These are phyloP conservation scores for Stenogyne calaminthoides DNA, from an alignment of 305 asterid species.

Conservation along the genomic window DNA sequence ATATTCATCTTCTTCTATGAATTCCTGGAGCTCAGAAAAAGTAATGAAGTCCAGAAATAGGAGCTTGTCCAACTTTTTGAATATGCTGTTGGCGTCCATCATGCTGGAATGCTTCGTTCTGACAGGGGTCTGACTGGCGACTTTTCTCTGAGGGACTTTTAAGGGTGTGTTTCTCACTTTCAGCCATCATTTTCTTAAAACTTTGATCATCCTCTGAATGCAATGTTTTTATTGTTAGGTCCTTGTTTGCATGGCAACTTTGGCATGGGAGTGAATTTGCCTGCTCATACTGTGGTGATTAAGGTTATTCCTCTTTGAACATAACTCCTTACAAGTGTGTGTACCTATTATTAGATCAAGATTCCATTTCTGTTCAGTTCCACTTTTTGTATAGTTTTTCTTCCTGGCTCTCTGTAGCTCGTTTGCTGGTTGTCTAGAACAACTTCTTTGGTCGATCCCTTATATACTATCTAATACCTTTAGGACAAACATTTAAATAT, in stretches of 20 bases:
- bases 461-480: constrained; percentile 17
- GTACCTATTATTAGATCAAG: constrained; percentile 1
- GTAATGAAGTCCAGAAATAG: constrained; percentile 93
- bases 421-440: constrained; percentile 8
- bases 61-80: constrained; percentile 88
- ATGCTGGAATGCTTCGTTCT: constrained; percentile 98
- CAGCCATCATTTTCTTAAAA: constrained; percentile 16
- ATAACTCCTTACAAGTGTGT: constrained; percentile 29
- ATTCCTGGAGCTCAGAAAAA: constrained; percentile 60
- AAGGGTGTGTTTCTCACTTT: constrained; percentile 46
- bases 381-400: constrained; percentile 15
- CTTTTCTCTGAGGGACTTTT: constrained; percentile 94
- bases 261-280: constrained; percentile 99
- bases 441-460: constrained; percentile 15
- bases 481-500: neutral
- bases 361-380: constrained; percentile 19
- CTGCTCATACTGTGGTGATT: constrained; percentile 99
- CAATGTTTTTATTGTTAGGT: constrained; percentile 54
- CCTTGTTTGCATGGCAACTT: constrained; percentile 96
- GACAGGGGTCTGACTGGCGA: constrained; percentile 94
- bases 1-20: constrained; percentile 27
- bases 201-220: constrained; percentile 32
- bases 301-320: constrained; percentile 63
- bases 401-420: constrained; percentile 19
- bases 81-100: constrained; percentile 91